A percentile compares a stretch with the other conserved stretches of the same genome.
Conservation (phyloP, 345 rosid genomes). For the Kernera saxatilis region DNA sequence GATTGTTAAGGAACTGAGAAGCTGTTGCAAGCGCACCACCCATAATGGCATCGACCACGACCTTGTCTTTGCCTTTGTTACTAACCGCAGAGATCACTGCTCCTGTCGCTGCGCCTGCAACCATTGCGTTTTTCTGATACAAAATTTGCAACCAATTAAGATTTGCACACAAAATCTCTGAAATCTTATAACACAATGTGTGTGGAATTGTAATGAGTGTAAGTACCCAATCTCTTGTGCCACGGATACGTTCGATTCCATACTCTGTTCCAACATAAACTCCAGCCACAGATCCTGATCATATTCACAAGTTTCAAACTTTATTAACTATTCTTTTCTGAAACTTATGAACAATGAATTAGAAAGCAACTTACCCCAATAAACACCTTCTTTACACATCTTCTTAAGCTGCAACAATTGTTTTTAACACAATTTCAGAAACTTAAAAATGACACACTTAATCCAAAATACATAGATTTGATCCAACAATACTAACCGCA, state of each 20-base stretch:
- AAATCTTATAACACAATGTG: neutral
- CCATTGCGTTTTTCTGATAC: conserved; percentile 82
- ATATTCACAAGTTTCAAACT: neutral
- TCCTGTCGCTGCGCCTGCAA: conserved; percentile 80
- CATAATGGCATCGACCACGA: conserved; percentile 58
- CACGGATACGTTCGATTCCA: conserved; percentile 66
- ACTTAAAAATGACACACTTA: neutral
- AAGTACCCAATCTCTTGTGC: conserved; percentile 73
- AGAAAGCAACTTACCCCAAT: conserved; percentile 57
- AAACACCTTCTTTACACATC: conserved; percentile 85
- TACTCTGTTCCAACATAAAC: conserved; percentile 71
- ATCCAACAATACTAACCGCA: conserved; percentile 39
- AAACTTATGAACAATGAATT: neutral
- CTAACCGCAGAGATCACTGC: conserved; percentile 55
- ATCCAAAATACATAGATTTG: neutral
- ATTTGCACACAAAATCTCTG: neutral
- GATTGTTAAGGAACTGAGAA: conserved; percentile 55
- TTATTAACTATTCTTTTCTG: neutral
- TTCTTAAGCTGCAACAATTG: conserved; percentile 63
- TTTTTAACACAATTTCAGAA: neutral
- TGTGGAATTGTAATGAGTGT: neutral
- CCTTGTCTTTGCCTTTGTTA: conserved; percentile 43
- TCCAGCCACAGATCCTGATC: conserved; percentile 63
- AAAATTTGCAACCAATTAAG: neutral
- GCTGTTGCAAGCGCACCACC: conserved; percentile 90